These are phyloP conservation scores for Mycosphaerelloides madeirae DNA, from an alignment of 2,329 filamentous ascomycete species.

Conservation along the genomic window DNA sequence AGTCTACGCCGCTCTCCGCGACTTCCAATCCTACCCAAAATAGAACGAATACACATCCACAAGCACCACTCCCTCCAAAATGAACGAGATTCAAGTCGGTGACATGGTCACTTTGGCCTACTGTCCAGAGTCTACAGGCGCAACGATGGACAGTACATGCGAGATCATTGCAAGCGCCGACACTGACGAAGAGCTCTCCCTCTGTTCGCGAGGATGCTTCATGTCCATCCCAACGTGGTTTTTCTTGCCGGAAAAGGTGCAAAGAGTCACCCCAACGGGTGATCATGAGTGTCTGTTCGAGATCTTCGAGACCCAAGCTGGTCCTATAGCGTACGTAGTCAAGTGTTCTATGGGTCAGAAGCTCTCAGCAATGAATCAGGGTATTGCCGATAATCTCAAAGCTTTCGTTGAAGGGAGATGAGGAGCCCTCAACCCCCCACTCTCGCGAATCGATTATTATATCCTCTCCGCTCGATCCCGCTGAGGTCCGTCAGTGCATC, in stretches of 20 bases:
- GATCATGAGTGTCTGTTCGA: conserved; percentile 7
- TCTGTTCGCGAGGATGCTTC: conserved; percentile 8
- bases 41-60: conserved; percentile 11
- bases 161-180: conserved; percentile 2
- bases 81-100: conserved; percentile 3
- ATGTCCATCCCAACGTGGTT: conserved; percentile 1
- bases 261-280: conserved; percentile 6
- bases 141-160: conserved; percentile 4
- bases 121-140: conserved; percentile 5
- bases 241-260: conserved; percentile 10
- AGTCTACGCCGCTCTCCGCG: conserved; percentile 10
- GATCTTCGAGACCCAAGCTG: conserved; percentile 10
- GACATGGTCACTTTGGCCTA: conserved; percentile 9
- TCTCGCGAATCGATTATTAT: no score
- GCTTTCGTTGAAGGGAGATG: conserved; percentile 7
- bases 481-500: no score
- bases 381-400: conserved; percentile 12
- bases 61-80: conserved; percentile 1
- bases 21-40: conserved; percentile 8
- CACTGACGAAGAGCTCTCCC: conserved; percentile 1
- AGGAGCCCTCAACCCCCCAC: no score
- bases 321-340: conserved; percentile 6
- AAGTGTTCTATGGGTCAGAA: conserved; percentile 7
- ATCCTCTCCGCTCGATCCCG: no score
- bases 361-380: conserved; percentile 5